Conservation (phyloP, 1,284 basidiomycete species). For the Athelia sp. region DNA sequence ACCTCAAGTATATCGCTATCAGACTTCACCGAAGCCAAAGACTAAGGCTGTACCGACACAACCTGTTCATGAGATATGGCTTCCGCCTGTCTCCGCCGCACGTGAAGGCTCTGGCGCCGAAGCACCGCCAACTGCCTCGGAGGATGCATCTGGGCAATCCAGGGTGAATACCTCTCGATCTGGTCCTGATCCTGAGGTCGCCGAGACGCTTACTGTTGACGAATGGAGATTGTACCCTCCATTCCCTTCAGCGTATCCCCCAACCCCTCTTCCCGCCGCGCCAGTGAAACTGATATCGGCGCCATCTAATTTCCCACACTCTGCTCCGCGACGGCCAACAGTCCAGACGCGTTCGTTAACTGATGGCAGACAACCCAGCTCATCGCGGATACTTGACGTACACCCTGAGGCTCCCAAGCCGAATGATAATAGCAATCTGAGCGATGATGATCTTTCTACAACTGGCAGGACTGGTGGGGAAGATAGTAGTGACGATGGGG, state of each 20-base stretch:
- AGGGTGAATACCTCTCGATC: background rate
- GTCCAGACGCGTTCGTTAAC: slow-evolving; percentile 10
- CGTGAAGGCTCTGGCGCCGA: slow-evolving; percentile 16
- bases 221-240: slow-evolving; percentile 41
- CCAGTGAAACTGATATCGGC: slow-evolving; percentile 10
- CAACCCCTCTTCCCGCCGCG: slow-evolving; percentile 16
- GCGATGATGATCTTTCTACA: background rate
- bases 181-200: slow-evolving; percentile 1
- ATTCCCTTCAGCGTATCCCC: slow-evolving; percentile 36
- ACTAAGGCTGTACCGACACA: background rate
- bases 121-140: background rate
- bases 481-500: slow-evolving; percentile 8
- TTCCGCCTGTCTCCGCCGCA: slow-evolving; percentile 30
- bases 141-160: background rate
- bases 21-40: background rate
- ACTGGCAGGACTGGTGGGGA: background rate
- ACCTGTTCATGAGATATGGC: slow-evolving; percentile 31
- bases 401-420: slow-evolving; percentile 25
- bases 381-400: too few species aligned
- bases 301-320: slow-evolving; percentile 3
- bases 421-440: slow-evolving; percentile 12
- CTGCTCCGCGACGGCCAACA: slow-evolving; percentile 11
- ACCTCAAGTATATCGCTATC: background rate
- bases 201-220: slow-evolving; percentile 16
- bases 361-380: too few species aligned